Conservation (phyloP, 2,329 filamentous ascomycete genomes). For the Cladobotryum protrusum region DNA sequence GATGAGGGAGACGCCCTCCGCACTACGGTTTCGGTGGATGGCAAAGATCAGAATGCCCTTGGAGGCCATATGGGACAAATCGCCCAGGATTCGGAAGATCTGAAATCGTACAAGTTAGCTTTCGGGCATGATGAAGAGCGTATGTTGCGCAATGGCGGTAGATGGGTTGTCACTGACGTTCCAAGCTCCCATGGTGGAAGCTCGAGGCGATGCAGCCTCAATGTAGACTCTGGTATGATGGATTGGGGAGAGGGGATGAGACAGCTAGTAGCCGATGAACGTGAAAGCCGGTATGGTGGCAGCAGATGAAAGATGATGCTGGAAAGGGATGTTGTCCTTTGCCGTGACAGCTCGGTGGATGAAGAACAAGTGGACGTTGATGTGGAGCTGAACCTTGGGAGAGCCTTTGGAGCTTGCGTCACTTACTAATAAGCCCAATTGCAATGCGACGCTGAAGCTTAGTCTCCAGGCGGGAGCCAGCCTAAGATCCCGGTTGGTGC, state of each 20-base stretch:
- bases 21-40: constrained; percentile 81
- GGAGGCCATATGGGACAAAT: constrained; percentile 76
- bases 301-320: background rate
- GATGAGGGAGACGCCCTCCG: constrained; percentile 87
- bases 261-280: too few relatives aligned
- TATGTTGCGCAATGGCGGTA: background rate
- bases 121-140: background rate
- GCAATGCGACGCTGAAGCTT: too few relatives aligned
- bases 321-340: background rate
- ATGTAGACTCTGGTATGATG: background rate
- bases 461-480: too few relatives aligned
- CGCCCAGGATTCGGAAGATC: constrained; percentile 71
- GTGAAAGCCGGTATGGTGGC: background rate
- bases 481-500: too few relatives aligned
- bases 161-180: constrained; percentile 27
- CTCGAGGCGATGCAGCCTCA: constrained; percentile 10
- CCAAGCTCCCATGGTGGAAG: constrained; percentile 33
- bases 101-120: constrained; percentile 20
- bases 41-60: constrained; percentile 88
- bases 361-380: too few relatives aligned
- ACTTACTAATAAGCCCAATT: too few relatives aligned
- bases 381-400: too few relatives aligned
- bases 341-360: too few relatives aligned
- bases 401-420: too few relatives aligned
- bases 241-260: background rate